Evolutionary conservation across 2,329 filamentous ascomycete genomes (phyloP).

Genomic region (Metarhizium robertsii): DNA sequence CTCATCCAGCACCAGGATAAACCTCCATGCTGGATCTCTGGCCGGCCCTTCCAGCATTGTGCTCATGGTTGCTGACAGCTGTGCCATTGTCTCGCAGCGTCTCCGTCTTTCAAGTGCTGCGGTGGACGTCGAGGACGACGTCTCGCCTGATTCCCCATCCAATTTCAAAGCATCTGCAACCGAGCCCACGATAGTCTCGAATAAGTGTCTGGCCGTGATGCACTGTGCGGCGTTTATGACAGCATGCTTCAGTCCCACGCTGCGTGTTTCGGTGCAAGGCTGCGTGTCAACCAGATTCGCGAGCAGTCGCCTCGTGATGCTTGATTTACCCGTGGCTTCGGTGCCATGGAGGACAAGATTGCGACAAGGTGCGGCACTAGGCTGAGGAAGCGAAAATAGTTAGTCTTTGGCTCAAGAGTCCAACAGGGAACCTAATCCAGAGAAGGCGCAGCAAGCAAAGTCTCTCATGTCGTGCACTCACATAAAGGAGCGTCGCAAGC

Average conservation of each 20-base stretch:
- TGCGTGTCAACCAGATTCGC: conserved; percentile 12
- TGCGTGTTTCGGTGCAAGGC: conserved; percentile 7
- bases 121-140: background rate
- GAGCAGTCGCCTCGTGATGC: conserved; percentile 48
- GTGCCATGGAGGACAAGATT: conserved; percentile 77
- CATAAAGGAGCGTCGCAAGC: conserved; percentile 44
- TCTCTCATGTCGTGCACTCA: conserved; percentile 19
- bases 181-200: conserved; percentile 58
- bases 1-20: conserved; percentile 79
- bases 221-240: conserved; percentile 65
- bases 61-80: conserved; percentile 63
- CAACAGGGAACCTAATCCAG: no score
- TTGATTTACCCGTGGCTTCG: conserved; percentile 78
- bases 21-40: conserved; percentile 39
- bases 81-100: conserved; percentile 72
- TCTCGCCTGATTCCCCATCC: conserved; percentile 18
- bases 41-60: conserved; percentile 45
- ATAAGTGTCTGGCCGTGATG: conserved; percentile 67
- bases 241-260: conserved; percentile 40
- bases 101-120: conserved; percentile 11
- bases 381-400: conserved; percentile 28
- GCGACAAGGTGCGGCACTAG: conserved; percentile 56
- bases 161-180: conserved; percentile 43
- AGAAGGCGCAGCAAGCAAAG: background rate
- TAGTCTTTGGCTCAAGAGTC: background rate